Evolutionary conservation across 192 early-diverging fungal genomes (phyloP).

Genomic region (Backusella luteola): DNA sequence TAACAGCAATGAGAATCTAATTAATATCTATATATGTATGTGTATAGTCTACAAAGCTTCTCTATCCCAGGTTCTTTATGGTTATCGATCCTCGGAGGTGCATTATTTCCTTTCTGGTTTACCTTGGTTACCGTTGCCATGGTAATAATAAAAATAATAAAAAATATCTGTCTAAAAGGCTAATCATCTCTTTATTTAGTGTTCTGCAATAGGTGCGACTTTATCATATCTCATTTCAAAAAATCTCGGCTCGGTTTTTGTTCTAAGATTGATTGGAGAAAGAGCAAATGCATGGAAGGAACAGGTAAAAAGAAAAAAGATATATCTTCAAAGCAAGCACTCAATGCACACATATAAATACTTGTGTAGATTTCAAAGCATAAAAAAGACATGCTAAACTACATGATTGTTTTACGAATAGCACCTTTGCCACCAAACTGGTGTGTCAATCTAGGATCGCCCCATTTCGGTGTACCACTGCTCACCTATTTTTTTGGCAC

Average conservation of each 20-base stretch:
- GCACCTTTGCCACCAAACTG: constrained; percentile 62
- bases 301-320: constrained; percentile 32
- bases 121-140: constrained; percentile 47
- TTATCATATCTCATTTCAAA: constrained; percentile 52
- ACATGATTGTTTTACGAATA: constrained; percentile 55
- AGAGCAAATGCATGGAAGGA: constrained; percentile 46
- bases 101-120: constrained; percentile 52
- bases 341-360: background rate
- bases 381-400: constrained; percentile 53
- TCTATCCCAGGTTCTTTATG: constrained; percentile 65
- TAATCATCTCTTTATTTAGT: constrained; percentile 25
- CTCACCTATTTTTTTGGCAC: constrained; percentile 55
- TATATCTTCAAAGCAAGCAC: background rate
- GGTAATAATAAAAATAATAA: constrained; percentile 23
- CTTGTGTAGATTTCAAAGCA: constrained; percentile 35
- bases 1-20: background rate
- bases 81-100: constrained; percentile 59
- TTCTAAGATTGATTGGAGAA: constrained; percentile 44
- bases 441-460: constrained; percentile 56
- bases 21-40: background rate
- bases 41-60: constrained; percentile 52
- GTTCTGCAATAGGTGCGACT: constrained; percentile 54
- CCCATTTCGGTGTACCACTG: constrained; percentile 54
- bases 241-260: constrained; percentile 44
- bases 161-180: background rate